These are phyloP conservation scores for Umbilicaria muhlenbergii DNA, from an alignment of 495 filamentous ascomycete genomes.

Conservation along the genomic window DNA sequence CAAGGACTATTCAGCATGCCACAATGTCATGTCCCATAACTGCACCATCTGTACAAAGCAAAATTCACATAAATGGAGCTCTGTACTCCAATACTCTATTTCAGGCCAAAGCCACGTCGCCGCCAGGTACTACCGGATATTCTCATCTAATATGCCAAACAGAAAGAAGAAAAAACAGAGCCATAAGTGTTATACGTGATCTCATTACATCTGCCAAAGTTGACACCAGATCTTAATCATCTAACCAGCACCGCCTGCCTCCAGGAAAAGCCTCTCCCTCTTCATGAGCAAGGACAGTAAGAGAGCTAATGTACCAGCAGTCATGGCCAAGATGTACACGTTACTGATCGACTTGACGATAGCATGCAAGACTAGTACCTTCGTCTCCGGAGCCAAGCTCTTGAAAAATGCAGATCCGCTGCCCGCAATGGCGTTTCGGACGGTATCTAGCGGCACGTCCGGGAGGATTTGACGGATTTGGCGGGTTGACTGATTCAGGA, in stretches of 20 bases:
- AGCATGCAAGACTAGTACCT: conserved; percentile 5
- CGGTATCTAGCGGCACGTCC: background rate
- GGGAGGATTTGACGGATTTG: conserved; percentile 1
- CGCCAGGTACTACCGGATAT: too few relatives aligned
- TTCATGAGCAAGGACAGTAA: conserved; percentile 8
- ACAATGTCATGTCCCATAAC: too few relatives aligned
- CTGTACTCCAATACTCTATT: too few relatives aligned
- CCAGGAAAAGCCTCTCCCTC: conserved; percentile 13
- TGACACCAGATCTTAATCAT: too few relatives aligned
- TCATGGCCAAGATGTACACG: conserved; percentile 14
- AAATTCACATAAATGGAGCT: too few relatives aligned
- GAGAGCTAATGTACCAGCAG: conserved; percentile 7
- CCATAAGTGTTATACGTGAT: too few relatives aligned
- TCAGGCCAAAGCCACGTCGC: too few relatives aligned
- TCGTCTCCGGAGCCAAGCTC: background rate
- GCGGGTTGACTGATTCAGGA: conserved; percentile 27
- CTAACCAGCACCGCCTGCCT: background rate
- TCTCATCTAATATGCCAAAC: too few relatives aligned
- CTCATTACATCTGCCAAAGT: too few relatives aligned
- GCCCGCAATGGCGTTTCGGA: conserved; percentile 5
- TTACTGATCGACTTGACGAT: conserved; percentile 12
- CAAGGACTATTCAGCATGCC: too few relatives aligned
- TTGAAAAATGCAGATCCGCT: conserved; percentile 4
- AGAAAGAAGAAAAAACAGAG: too few relatives aligned
- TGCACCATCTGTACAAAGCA: too few relatives aligned